Evolutionary conservation across 306 rosid species (phyloP).

Genomic region (Lotus japonicus): DNA sequence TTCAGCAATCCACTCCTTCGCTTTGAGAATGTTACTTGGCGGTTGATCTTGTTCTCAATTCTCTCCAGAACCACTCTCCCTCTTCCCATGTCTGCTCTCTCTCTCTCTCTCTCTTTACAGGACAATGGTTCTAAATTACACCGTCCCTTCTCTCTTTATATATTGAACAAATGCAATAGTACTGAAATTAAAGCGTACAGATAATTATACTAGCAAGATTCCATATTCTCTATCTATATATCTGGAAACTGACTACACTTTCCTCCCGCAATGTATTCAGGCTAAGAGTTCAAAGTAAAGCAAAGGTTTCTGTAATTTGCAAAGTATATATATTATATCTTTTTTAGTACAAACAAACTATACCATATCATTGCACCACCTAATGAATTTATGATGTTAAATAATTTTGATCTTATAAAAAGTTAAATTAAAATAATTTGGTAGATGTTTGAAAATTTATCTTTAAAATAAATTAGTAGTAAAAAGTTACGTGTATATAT

Average conservation of each 20-base stretch:
- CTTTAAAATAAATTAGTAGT: no score
- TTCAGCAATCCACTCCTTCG: slow-evolving; percentile 67
- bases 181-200: background rate
- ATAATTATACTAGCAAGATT: background rate
- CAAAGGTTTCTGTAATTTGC: background rate
- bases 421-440: no score
- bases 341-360: no score
- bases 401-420: no score
- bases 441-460: no score
- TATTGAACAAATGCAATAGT: slow-evolving; percentile 4
- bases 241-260: background rate
- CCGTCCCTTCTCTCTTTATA: slow-evolving; percentile 1
- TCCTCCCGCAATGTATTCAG: slow-evolving; percentile 2
- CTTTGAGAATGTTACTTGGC: slow-evolving; percentile 84
- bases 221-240: background rate
- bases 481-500: no score
- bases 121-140: background rate
- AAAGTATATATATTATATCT: background rate
- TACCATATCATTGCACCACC: no score
- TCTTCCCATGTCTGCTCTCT: slow-evolving; percentile 49
- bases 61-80: slow-evolving; percentile 79
- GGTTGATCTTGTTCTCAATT: slow-evolving; percentile 78
- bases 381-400: no score
- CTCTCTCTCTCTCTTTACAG: background rate
- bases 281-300: background rate